Conservation (phyloP, 257 asterid genomes). For the Coffea canephora region DNA sequence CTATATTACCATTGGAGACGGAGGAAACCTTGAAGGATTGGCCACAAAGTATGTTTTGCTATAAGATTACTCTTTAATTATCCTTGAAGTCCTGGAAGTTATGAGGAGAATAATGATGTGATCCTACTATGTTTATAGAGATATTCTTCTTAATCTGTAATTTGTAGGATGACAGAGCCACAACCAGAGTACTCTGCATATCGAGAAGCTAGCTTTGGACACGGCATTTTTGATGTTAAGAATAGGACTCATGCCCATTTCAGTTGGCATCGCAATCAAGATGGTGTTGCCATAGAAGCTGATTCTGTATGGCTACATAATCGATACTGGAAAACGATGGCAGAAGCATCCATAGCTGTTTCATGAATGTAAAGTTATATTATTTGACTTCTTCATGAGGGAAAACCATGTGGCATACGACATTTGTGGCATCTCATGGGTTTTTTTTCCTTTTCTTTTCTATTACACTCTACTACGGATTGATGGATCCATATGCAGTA, state of each 20-base stretch:
- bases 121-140: neutral
- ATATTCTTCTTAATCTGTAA: neutral
- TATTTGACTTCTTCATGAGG: too few species aligned
- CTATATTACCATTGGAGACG: slow-evolving; percentile 67
- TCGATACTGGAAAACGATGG: slow-evolving; percentile 37
- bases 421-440: too few species aligned
- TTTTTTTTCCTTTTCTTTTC: too few species aligned
- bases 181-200: slow-evolving; percentile 59
- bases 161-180: slow-evolving; percentile 60
- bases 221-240: slow-evolving; percentile 50
- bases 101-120: neutral
- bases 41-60: slow-evolving; percentile 43
- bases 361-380: slow-evolving; percentile 5
- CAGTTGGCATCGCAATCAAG: slow-evolving; percentile 59
- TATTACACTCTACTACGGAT: too few species aligned
- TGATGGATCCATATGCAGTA: too few species aligned
- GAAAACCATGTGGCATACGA: too few species aligned
- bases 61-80: neutral
- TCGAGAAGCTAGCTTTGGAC: slow-evolving; percentile 65
- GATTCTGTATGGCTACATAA: slow-evolving; percentile 53
- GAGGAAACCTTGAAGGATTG: slow-evolving; percentile 73
- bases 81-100: neutral
- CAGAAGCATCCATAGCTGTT: slow-evolving; percentile 18
- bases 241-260: slow-evolving; percentile 55
- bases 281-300: slow-evolving; percentile 40